These are phyloP conservation scores for Ceratobasidium sp. DNA, from an alignment of 1,284 basidiomycete genomes.

Conservation along the genomic window DNA sequence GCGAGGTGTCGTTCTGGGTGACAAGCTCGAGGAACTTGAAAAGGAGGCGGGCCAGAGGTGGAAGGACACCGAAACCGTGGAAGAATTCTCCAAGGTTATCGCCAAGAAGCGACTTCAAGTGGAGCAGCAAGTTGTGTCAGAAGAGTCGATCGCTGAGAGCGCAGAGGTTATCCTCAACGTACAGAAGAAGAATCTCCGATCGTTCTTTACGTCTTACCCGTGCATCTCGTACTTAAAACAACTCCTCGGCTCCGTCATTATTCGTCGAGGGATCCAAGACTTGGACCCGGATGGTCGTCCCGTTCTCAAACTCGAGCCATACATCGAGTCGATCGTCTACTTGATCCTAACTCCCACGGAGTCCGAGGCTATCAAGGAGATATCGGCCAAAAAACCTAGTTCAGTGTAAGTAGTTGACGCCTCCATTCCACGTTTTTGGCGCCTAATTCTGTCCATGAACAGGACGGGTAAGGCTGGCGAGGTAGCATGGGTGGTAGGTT, in stretches of 20 bases:
- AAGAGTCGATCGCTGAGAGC: no score
- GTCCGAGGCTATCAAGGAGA: not conserved
- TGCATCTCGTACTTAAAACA: not conserved
- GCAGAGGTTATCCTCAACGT: not conserved
- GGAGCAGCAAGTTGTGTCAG: no score
- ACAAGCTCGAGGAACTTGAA: no score
- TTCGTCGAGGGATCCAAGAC: not conserved
- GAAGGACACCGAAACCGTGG: no score
- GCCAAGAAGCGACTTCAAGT: no score
- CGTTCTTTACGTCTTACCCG: not conserved
- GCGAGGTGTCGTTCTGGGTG: no score
- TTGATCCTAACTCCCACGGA: not conserved
- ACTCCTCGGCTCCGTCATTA: not conserved
- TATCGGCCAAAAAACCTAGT: not conserved
- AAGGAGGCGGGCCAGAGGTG: no score
- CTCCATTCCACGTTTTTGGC: no score
- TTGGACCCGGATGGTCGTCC: not conserved
- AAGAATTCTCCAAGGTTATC: no score
- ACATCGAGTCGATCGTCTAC: conserved; percentile 11
- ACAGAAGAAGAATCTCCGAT: not conserved
- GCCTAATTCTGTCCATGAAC: no score
- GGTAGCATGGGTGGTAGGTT: not conserved
- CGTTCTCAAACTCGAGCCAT: not conserved
- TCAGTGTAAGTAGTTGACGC: not conserved
- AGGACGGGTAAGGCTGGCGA: not conserved